Evolutionary conservation across 352 stramenopile genomes (phyloP), one percentile per base, ranked within the genome.

Genomic region (Phytophthora kernoviae): DNA sequence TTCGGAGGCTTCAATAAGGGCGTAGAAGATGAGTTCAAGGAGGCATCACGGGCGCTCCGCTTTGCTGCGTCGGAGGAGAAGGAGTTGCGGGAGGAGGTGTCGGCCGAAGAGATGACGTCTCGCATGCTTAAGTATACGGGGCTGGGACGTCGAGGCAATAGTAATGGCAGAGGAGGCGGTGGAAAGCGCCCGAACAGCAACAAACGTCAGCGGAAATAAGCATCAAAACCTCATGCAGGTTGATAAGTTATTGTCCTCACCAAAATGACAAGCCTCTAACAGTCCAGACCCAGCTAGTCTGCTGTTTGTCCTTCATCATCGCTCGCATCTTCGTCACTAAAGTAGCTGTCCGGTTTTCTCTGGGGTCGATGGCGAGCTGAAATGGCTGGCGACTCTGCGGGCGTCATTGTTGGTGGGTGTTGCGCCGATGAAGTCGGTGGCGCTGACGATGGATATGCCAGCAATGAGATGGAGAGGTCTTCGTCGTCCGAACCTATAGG

Each of bases 41-140:
- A 90, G 12, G 71, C 70, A 7, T 78, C 65, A 14, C 74, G 78
- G 17, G 76, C 84, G 62, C 61, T 81, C 47, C 81, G 78, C 24
- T 88, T 84, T 34, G 72, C 74, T 0, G 83, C 71, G 26, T 81
- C 81, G 10, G 80, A 94, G 42, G 81, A 88, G 62, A 87, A 78
- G 33, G 85, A 88, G 40, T 62, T 88, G 33, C 79, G 70, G n/a
- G 85, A 94, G 11, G 85, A 94, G 51, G 69, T 94, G 9, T 94
- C 85, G 18, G 83, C 85, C 5, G 69, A 94, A 45, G 85, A 94
- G 37, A 94, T 94, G 85, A 74, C 81, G 32, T 74, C 75, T 18
- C 77, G 85, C 34, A 94, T 94, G 83, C 72, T 83, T 47, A 94
- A 93, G 60, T 94, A 94, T 74, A 92, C 83, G 43, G 85, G 85